Percentiles rank a stretch among this genome's conserved stretches.
Evolutionary conservation across 2,329 filamentous ascomycete genomes (phyloP).

Genomic region (Paramyrothecium roridum): DNA sequence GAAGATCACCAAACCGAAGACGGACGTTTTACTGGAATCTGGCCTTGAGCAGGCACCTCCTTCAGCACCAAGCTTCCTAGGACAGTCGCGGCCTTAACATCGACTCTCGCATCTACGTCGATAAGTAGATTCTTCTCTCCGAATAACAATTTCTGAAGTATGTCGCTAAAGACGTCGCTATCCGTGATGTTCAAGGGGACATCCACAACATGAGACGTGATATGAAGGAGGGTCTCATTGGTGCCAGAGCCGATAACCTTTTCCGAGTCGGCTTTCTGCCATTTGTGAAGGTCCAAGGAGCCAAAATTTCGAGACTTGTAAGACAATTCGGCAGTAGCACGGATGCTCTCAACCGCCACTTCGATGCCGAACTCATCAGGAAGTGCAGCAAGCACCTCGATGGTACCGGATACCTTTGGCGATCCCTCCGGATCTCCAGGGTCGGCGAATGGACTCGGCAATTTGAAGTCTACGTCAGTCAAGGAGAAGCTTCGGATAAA

Average conservation of each 20-base stretch:
- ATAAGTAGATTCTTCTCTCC: conserved; percentile 67
- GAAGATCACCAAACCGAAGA: conserved; percentile 49
- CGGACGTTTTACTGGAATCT: conserved; percentile 92
- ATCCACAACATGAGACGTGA: conserved; percentile 73
- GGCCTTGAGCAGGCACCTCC: conserved; percentile 80
- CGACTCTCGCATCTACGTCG: conserved; percentile 74
- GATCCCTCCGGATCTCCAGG: conserved; percentile 69
- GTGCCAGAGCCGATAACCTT: conserved; percentile 53
- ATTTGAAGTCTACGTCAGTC: conserved; percentile 77
- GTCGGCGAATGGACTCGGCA: conserved; percentile 78
- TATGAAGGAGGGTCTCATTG: conserved; percentile 62
- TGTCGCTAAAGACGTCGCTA: conserved; percentile 70
- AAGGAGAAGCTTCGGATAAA: conserved; percentile 86
- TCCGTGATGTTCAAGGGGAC: conserved; percentile 83
- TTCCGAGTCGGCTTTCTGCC: conserved; percentile 84
- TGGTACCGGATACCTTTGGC: conserved; percentile 78
- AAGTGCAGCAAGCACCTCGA: conserved; percentile 73
- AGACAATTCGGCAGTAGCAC: conserved; percentile 75
- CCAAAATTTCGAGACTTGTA: conserved; percentile 79
- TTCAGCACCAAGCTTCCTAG: conserved; percentile 79
- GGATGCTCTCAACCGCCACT: conserved; percentile 72
- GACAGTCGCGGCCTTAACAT: conserved; percentile 77
- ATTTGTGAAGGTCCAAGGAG: conserved; percentile 72
- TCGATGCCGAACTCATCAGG: conserved; percentile 86
- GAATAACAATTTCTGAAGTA: conserved; percentile 80